phyloP scores from a whole-genome alignment of 306 rosid genomes.

The Lupinus albus region DNA sequence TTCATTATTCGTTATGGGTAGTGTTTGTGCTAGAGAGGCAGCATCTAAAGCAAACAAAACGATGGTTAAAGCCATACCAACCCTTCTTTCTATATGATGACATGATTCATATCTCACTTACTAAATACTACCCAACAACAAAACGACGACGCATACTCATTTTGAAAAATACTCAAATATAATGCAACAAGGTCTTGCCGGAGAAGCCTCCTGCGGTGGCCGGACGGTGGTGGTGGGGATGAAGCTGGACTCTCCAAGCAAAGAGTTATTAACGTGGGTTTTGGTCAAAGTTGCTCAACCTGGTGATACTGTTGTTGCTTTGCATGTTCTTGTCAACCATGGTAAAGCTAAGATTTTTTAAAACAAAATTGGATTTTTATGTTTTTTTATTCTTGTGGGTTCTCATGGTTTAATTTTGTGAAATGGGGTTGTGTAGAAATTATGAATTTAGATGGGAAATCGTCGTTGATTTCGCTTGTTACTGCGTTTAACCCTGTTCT shows the following conservation, averaged over 20 bases:
- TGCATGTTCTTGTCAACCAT: conserved; percentile 78
- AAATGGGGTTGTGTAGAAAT: conserved; percentile 57
- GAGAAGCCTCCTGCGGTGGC: conserved; percentile 42
- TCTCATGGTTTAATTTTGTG: conserved; percentile 24
- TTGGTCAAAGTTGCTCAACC: conserved; percentile 90
- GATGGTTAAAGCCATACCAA: conserved; percentile 49
- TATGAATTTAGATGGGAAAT: conserved; percentile 76
- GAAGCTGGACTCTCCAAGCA: conserved; percentile 76
- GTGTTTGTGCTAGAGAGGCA: neutral
- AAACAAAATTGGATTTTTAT: too few species aligned
- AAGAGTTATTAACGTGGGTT: conserved; percentile 93
- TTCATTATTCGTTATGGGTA: too few species aligned
- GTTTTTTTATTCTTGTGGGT: neutral
- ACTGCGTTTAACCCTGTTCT: conserved; percentile 94
- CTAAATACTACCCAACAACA: conserved; percentile 6
- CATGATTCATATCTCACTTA: neutral
- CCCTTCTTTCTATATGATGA: neutral
- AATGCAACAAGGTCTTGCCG: conserved; percentile 43
- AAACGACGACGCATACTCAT: conserved; percentile 40
- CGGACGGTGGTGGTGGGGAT: conserved; percentile 83
- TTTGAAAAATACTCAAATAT: conserved; percentile 37
- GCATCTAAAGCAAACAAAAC: conserved; percentile 49
- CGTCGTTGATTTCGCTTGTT: conserved; percentile 84
- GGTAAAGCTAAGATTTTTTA: conserved; percentile 49
- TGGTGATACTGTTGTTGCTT: conserved; percentile 78